These are phyloP conservation scores for Tuber borchii DNA, from an alignment of 495 filamentous ascomycete genomes.

Conservation along the genomic window DNA sequence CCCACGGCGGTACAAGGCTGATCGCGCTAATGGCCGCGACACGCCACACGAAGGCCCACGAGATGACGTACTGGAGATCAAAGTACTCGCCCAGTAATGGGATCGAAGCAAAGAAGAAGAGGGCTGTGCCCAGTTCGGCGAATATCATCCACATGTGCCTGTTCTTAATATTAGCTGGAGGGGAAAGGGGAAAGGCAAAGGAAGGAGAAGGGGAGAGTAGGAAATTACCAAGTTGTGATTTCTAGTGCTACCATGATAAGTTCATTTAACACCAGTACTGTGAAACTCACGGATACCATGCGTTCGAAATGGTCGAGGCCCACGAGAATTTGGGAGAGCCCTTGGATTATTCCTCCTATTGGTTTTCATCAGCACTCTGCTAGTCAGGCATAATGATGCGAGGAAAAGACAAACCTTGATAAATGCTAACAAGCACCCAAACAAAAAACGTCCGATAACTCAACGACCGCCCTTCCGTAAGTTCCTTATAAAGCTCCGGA, in stretches of 20 bases:
- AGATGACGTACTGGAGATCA: slow-evolving; percentile 73
- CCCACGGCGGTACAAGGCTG: slow-evolving; percentile 77
- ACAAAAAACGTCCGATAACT: slow-evolving; percentile 92
- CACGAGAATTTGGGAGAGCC: slow-evolving; percentile 78
- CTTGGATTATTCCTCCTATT: slow-evolving; percentile 73
- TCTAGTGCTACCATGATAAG: slow-evolving; percentile 94
- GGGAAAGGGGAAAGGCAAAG: not conserved
- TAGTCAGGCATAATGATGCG: not conserved
- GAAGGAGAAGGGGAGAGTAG: not conserved
- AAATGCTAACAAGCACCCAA: slow-evolving; percentile 93
- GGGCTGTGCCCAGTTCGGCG: slow-evolving; percentile 68
- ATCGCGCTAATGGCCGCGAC: slow-evolving; percentile 71
- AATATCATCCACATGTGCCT: slow-evolving; percentile 82
- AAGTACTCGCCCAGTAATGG: slow-evolving; percentile 88
- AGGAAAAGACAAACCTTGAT: slow-evolving; percentile 56
- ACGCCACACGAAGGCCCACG: slow-evolving; percentile 79
- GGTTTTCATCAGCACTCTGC: not conserved
- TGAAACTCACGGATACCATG: slow-evolving; percentile 89
- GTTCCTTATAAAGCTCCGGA: slow-evolving; percentile 93
- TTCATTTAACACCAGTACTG: slow-evolving; percentile 87
- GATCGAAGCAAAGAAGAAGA: slow-evolving; percentile 71
- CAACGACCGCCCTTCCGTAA: slow-evolving; percentile 75
- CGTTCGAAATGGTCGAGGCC: slow-evolving; percentile 54
- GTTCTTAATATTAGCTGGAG: not conserved
- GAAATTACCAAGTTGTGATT: slow-evolving; percentile 73